Evolutionary conservation across 805 yeast species (phyloP).

Genomic region (Sugiyamaella floridensis): DNA sequence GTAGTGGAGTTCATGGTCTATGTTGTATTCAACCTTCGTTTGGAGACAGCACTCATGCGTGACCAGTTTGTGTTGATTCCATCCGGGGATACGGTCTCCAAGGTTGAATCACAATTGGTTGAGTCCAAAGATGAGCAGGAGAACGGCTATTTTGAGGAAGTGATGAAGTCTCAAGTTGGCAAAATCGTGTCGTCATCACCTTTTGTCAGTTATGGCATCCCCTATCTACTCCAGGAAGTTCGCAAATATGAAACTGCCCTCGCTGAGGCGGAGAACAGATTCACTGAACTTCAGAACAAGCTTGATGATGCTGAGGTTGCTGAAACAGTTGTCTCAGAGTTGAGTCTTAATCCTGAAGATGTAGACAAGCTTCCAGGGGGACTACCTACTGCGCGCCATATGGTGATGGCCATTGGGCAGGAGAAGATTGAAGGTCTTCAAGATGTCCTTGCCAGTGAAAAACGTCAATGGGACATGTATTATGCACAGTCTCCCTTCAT

Average conservation of each 20-base stretch:
- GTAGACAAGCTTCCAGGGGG: slow-evolving; percentile 33
- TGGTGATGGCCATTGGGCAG: slow-evolving; percentile 32
- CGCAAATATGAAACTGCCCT: slow-evolving; percentile 43
- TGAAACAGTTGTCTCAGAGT: neutral
- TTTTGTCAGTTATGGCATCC: slow-evolving; percentile 65
- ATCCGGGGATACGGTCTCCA: slow-evolving; percentile 9
- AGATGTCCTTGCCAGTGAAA: slow-evolving; percentile 33
- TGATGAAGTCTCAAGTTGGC: slow-evolving; percentile 23
- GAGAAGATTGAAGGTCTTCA: slow-evolving; percentile 26
- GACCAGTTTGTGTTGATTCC: slow-evolving; percentile 54
- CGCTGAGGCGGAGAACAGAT: slow-evolving; percentile 19
- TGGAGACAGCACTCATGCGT: slow-evolving; percentile 69
- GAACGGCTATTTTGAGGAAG: slow-evolving; percentile 18
- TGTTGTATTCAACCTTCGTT: slow-evolving; percentile 66
- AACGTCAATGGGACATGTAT: slow-evolving; percentile 64
- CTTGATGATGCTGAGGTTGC: slow-evolving; percentile 5
- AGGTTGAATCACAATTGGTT: neutral
- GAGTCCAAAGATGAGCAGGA: slow-evolving; percentile 2
- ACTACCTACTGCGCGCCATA: slow-evolving; percentile 31
- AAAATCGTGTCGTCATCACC: slow-evolving; percentile 78
- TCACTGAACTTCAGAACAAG: slow-evolving; percentile 11
- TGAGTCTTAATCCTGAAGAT: neutral
- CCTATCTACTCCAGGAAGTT: slow-evolving; percentile 51
- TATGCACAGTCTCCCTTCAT: slow-evolving; percentile 47
- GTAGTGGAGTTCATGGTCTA: slow-evolving; percentile 76